Conservation (phyloP, 495 filamentous ascomycete genomes). For the Hyaloscypha bicolor region DNA sequence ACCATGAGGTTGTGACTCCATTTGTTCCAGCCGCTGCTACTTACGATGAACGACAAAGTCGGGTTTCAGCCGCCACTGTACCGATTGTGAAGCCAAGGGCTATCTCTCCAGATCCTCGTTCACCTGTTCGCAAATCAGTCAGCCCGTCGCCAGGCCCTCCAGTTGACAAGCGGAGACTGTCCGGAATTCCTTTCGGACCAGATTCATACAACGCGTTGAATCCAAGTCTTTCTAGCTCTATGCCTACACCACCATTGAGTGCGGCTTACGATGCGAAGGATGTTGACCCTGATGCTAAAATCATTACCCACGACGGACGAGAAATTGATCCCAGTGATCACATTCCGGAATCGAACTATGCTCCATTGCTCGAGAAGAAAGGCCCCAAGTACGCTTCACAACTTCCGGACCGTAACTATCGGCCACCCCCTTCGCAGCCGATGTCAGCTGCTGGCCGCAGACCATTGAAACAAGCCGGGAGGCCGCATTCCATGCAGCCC, state of each 20-base stretch:
- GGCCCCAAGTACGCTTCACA: conserved; percentile 46
- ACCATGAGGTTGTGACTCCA: conserved; percentile 24
- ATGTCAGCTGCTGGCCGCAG: conserved; percentile 37
- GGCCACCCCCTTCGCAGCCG: conserved; percentile 51
- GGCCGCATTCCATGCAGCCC: conserved; percentile 36
- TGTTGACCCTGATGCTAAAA: conserved; percentile 54
- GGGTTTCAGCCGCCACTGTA: conserved; percentile 20
- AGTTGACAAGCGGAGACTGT: conserved; percentile 52
- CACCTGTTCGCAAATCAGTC: conserved; percentile 72
- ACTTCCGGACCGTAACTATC: conserved; percentile 49
- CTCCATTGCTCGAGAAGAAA: conserved; percentile 88
- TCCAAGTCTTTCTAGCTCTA: conserved; percentile 48
- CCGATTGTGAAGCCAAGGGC: conserved; percentile 45
- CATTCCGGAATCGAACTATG: conserved; percentile 87
- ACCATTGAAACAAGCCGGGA: conserved; percentile 28
- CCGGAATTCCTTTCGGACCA: conserved; percentile 80
- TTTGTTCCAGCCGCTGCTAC: conserved; percentile 19
- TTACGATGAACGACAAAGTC: conserved; percentile 32
- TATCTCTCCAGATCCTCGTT: conserved; percentile 64
- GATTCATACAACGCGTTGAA: conserved; percentile 84
- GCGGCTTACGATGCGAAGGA: conserved; percentile 29
- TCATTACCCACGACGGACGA: conserved; percentile 81
- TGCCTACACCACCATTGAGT: conserved; percentile 30
- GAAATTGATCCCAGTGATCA: conserved; percentile 94
- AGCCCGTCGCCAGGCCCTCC: conserved; percentile 68